Conservation (phyloP, 2,329 filamentous ascomycete species). For the Microsporum canis region DNA sequence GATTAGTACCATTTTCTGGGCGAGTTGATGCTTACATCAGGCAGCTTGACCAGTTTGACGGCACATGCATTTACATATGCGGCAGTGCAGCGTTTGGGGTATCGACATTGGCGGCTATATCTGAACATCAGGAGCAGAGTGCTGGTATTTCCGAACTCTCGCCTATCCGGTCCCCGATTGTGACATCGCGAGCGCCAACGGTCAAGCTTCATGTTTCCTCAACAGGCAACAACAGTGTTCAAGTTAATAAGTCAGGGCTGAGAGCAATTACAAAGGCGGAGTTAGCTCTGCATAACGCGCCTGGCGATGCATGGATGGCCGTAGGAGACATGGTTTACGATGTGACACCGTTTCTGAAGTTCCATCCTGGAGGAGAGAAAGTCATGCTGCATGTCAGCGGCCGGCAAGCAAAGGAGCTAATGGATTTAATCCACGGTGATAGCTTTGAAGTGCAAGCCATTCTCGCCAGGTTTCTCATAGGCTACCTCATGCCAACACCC, state of each 20-base stretch:
- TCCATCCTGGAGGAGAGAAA: too few species aligned
- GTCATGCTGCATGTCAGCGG: not conserved
- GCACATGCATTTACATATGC: too few species aligned
- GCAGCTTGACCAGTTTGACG: too few species aligned
- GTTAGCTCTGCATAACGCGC: not conserved
- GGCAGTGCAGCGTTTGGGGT: not conserved
- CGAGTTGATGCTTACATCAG: too few species aligned
- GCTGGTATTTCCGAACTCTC: not conserved
- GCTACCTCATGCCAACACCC: too few species aligned
- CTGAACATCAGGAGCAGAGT: not conserved
- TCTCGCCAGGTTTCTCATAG: too few species aligned
- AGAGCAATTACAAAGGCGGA: not conserved
- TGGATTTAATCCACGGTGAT: not conserved
- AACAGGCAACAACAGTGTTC: not conserved
- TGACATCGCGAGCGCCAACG: not conserved
- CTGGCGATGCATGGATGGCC: too few species aligned
- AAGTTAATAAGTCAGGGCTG: not conserved
- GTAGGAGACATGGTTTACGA: not conserved
- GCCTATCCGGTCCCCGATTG: not conserved
- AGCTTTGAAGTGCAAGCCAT: not conserved
- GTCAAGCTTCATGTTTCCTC: not conserved
- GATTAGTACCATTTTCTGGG: too few species aligned
- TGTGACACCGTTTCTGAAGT: not conserved
- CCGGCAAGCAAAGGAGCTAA: not conserved
- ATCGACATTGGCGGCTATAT: not conserved